Base-by-base conservation (phyloP, 2,329 filamentous ascomycete species). In the Botrytis byssoidea region DNA sequence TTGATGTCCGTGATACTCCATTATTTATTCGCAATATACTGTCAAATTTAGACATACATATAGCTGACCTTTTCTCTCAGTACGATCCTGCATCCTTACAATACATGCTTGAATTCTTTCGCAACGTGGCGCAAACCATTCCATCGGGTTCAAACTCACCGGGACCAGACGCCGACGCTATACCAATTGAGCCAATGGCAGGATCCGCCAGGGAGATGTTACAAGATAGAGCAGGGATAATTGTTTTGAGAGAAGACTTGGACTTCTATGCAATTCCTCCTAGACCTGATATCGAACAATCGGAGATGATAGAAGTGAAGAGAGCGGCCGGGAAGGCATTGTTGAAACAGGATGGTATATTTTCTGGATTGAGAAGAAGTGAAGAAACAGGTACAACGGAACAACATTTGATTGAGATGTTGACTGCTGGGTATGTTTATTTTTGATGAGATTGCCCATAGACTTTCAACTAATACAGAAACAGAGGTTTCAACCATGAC, bases 51-150 rank as follows among this genome's bases (percentile, higher is more conserved):
- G 78, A 83, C 80, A 81, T 83, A 71, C 68, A 81, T 79, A 83
- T 82, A 82, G 81, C 84, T 85, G 79, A 85, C 83, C 78, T 77
- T 78, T 79, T 74, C 77, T 76, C 84, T 79, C 85, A 99, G 96
- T 99, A 98, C 85, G 96, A 99, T 83, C 95, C 96, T 37, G 91
- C 91, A 71, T 98, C 95, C 66, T 89, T 99, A 72, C 94, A 98
- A 84, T 99, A 98, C 85, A 99, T 99, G 96, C 89, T 99, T 77
- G 95, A 98, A 80, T 99, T 99, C 84, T 99, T 99, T 86, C 92
- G 96, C 77, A 91, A 91, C 77, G 95, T 99, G 76, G 96, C 96
- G 71, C 94, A 98, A 83, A 96, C 95, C n/a, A 98, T 99, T 78
- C 94, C 93, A 16, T 88, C 89, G 60, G 90, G 93, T 76, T 85